Conservation (phyloP, 2,329 filamentous ascomycete genomes). For the Fusarium aywerte region DNA sequence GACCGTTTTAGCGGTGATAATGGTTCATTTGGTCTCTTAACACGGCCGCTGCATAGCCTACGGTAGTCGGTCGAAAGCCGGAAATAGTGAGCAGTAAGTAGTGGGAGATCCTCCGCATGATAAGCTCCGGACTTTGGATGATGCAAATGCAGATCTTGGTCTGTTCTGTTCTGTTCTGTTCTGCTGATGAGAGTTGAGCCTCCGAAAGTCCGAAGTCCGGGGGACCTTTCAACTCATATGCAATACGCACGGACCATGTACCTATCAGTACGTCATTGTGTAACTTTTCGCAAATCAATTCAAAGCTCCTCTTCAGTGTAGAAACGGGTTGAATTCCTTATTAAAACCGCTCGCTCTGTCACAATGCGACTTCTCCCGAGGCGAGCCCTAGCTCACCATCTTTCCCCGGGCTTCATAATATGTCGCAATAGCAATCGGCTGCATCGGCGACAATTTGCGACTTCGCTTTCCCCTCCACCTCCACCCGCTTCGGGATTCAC, state of each 20-base stretch:
- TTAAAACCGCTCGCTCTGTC: slow-evolving; percentile 25
- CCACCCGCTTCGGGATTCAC: slow-evolving; percentile 62
- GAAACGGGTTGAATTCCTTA: slow-evolving; percentile 4
- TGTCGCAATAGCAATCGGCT: slow-evolving; percentile 49
- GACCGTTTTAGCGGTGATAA: background rate
- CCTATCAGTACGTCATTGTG: slow-evolving; percentile 39
- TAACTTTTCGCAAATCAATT: slow-evolving; percentile 37
- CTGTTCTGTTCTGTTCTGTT: background rate
- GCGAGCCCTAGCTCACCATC: slow-evolving; percentile 31
- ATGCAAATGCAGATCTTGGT: slow-evolving; percentile 13
- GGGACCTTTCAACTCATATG: background rate
- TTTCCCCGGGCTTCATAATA: slow-evolving; percentile 29
- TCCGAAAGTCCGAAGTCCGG: slow-evolving; percentile 33
- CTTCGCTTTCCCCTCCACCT: slow-evolving; percentile 49
- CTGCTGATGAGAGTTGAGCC: no score
- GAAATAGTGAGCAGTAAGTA: slow-evolving; percentile 10
- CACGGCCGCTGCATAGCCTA: background rate
- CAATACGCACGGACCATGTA: slow-evolving; percentile 32
- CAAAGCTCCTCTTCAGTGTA: slow-evolving; percentile 11
- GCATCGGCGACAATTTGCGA: slow-evolving; percentile 49
- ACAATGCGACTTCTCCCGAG: slow-evolving; percentile 44
- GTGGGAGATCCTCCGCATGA: background rate
- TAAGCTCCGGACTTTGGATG: slow-evolving; percentile 10
- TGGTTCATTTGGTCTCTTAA: background rate
- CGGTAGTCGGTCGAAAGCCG: background rate